Evolutionary conservation across 2,329 filamentous ascomycete species (phyloP).

Genomic region (Triangularia setosa): DNA sequence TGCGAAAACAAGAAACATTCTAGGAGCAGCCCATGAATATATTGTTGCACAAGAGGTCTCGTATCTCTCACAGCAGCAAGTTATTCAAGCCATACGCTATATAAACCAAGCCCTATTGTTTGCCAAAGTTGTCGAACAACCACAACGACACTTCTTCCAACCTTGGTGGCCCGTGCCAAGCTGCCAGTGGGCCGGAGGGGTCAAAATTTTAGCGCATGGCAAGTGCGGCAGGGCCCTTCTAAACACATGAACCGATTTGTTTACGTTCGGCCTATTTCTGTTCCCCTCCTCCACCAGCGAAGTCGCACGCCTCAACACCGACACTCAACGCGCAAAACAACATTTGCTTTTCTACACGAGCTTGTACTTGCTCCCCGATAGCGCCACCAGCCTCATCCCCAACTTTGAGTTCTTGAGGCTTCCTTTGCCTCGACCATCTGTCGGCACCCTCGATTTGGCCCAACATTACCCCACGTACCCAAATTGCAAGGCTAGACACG

Average conservation of each 20-base stretch:
- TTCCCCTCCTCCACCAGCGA: conserved; percentile 9
- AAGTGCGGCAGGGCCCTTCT: conserved; percentile 12
- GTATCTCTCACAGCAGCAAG: too few relatives aligned
- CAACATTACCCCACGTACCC: conserved; percentile 3
- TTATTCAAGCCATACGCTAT: neutral
- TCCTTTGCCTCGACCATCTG: neutral
- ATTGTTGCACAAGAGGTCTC: too few relatives aligned
- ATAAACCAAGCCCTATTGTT: neutral
- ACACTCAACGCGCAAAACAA: conserved; percentile 5
- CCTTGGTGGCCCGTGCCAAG: conserved; percentile 13
- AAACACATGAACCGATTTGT: conserved; percentile 15
- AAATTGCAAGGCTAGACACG: conserved; percentile 1
- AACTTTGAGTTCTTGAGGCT: neutral
- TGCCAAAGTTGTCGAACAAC: neutral
- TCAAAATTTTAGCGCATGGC: conserved; percentile 18
- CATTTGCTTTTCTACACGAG: neutral
- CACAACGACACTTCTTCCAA: neutral
- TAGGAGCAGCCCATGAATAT: neutral
- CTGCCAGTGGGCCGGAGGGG: conserved; percentile 10
- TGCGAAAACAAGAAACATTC: neutral
- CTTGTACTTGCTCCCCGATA: neutral
- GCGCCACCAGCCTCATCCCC: neutral
- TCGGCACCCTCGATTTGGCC: neutral
- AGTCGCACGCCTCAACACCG: conserved; percentile 11
- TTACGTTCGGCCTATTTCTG: conserved; percentile 14